Evolutionary conservation across 2,329 filamentous ascomycete species (phyloP).

Genomic region (Xylariaceae sp.): DNA sequence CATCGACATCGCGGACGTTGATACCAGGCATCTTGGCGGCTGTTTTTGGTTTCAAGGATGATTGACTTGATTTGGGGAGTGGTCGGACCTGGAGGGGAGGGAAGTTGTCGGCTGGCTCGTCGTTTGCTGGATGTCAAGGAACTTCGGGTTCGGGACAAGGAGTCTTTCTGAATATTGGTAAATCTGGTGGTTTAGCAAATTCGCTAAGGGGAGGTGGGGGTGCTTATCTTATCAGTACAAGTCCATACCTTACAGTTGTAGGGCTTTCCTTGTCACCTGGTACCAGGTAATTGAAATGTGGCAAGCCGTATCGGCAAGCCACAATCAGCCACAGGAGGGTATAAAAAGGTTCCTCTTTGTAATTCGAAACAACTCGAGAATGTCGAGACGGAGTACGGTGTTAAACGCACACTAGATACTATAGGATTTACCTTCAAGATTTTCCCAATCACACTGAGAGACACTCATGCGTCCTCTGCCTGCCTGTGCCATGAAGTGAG

Average conservation of each 20-base stretch:
- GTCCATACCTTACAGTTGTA: conserved; percentile 18
- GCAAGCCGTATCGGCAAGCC: no score
- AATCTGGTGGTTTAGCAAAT: conserved; percentile 14
- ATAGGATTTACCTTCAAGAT: no score
- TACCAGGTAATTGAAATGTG: no score
- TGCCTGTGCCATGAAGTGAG: no score
- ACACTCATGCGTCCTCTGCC: no score
- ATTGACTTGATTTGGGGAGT: neutral
- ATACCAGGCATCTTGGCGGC: conserved; percentile 73
- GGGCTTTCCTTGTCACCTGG: conserved; percentile 6
- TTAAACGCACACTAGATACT: no score
- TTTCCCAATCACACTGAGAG: no score
- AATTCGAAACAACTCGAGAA: no score
- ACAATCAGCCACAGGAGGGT: no score
- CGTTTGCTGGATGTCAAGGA: conserved; percentile 2
- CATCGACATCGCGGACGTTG: conserved; percentile 77
- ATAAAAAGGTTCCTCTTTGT: no score
- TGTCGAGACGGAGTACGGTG: no score
- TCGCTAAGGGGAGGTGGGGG: conserved; percentile 6
- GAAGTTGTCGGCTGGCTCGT: conserved; percentile 12
- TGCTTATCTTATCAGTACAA: conserved; percentile 8
- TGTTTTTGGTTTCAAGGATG: conserved; percentile 9
- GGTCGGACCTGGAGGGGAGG: conserved; percentile 3
- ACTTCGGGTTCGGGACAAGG: neutral
- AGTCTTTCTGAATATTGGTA: conserved; percentile 13